Evolutionary conservation across 2,329 filamentous ascomycete species (phyloP), one percentile per base, ranked within the genome.

Genomic region (Pseudonectria buxi): DNA sequence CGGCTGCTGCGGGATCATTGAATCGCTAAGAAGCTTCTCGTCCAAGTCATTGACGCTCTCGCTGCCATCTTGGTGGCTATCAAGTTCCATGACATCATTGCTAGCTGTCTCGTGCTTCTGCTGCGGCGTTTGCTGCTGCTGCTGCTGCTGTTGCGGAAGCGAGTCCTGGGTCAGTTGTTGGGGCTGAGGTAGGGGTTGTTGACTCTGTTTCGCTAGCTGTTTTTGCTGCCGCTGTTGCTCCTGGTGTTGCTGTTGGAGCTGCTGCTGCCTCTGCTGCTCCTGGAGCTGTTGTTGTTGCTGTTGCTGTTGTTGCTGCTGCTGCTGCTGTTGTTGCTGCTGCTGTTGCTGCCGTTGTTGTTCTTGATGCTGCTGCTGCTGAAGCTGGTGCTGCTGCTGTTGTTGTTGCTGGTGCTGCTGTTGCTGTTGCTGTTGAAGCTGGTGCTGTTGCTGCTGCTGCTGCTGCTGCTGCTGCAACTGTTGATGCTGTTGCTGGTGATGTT

Each of bases 61-160:
- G 25, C 73, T 70, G 6, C 54, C 65, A 16, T 73, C 72, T 11
- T 61, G 61, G 25, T 68, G 65, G 28, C 61, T 67, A 36, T 74
- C 72, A 34, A 74, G 62, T 7, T 76, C 73, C 63, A 76, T 71
- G 14, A 69, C 63, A 24, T 73, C 72, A 14, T 62, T 62, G 9
- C 59, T 61, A 38, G 68, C 63, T 5, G 54, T 47, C 27, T 71
- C 67, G 37, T 64, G 63, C 30, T 59, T 58, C 36, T 63, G 59
- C 10, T 58, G 53, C 12, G 57, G 52, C 24, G 63, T 60, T 29
- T 63, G 59, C 5, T 54, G 45, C 36, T 59, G 57, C 32, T 48
- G 49, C 33, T 56, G 58, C 22, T 43, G 43, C 7, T 51, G 50
- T 24, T 52, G 53, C n/a, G 49, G 50, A 2, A 40, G 39, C 25